phyloP scores from a whole-genome alignment of 2,329 filamentous ascomycete genomes.

The Myotisia sp. region DNA sequence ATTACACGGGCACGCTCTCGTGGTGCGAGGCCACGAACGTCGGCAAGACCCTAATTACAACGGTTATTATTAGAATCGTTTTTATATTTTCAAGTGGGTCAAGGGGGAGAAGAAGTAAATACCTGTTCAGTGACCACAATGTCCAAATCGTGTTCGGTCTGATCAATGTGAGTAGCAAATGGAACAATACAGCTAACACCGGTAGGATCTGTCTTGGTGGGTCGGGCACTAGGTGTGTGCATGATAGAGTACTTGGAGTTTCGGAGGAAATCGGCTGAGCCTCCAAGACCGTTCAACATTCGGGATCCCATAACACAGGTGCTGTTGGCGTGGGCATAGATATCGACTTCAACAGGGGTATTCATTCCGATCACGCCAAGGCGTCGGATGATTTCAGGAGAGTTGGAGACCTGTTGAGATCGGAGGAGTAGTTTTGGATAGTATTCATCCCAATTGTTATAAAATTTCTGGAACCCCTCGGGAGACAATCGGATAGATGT shows the following conservation, averaged over 20 bases:
- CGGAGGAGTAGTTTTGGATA: constrained; percentile 70
- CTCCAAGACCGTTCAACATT: constrained; percentile 76
- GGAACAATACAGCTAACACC: constrained; percentile 82
- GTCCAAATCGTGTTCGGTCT: constrained; percentile 85
- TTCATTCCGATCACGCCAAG: constrained; percentile 89
- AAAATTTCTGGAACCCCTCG: constrained; percentile 82
- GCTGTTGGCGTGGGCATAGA: constrained; percentile 84
- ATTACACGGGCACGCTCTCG: constrained; percentile 70
- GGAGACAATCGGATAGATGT: constrained; percentile 85
- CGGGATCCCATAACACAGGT: constrained; percentile 80
- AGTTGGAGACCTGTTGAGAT: constrained; percentile 78
- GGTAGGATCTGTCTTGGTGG: constrained; percentile 66
- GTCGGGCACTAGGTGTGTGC: constrained; percentile 74
- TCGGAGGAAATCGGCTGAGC: constrained; percentile 68
- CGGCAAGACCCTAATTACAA: constrained; percentile 66
- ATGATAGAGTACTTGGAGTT: constrained; percentile 76
- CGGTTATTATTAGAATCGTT: no score
- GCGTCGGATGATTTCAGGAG: constrained; percentile 76
- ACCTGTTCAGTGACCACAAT: constrained; percentile 61
- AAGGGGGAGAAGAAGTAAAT: constrained; percentile 7
- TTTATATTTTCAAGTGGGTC: not conserved
- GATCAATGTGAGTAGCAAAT: constrained; percentile 83
- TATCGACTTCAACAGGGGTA: constrained; percentile 85
- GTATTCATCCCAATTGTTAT: constrained; percentile 69
- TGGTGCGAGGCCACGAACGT: constrained; percentile 68